Evolutionary conservation across 2,329 filamentous ascomycete species (phyloP).

Genomic region (Graphiopsis chlorocephala): DNA sequence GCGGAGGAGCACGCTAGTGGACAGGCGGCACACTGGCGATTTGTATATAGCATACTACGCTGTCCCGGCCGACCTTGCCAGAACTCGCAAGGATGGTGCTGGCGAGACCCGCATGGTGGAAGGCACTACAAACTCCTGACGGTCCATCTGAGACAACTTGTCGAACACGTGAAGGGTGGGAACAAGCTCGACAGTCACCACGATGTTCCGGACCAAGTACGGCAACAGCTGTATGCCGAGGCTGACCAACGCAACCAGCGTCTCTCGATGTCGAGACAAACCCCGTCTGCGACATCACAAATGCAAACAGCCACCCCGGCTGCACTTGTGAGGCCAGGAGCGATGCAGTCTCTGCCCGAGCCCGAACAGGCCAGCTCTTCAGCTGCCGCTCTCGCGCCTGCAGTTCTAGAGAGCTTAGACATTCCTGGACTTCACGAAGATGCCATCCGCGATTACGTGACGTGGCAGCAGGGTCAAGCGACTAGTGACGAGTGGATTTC

Average conservation of each 20-base stretch:
- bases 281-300: not conserved
- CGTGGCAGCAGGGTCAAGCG: conserved; percentile 4
- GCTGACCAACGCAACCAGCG: conserved; percentile 1
- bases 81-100: not conserved
- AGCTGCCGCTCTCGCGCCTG: not conserved
- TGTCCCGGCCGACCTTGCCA: conserved; percentile 1
- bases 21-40: conserved; percentile 1
- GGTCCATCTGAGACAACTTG: not conserved
- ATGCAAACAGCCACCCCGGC: not conserved
- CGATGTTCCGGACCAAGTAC: not conserved
- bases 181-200: not conserved
- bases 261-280: not conserved
- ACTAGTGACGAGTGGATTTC: conserved; percentile 1
- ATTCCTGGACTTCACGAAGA: conserved; percentile 3
- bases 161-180: not conserved
- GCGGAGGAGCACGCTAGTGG: not conserved
- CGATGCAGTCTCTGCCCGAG: not conserved
- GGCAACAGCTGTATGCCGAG: conserved; percentile 2
- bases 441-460: conserved; percentile 5
- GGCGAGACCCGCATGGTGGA: not conserved
- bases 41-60: not conserved
- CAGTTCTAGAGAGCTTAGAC: not conserved
- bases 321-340: not conserved
- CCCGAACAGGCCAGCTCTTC: not conserved
- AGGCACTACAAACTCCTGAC: conserved; percentile 2